Conservation (phyloP, 129 eudicot genomes). For the Erigeron canadensis region DNA sequence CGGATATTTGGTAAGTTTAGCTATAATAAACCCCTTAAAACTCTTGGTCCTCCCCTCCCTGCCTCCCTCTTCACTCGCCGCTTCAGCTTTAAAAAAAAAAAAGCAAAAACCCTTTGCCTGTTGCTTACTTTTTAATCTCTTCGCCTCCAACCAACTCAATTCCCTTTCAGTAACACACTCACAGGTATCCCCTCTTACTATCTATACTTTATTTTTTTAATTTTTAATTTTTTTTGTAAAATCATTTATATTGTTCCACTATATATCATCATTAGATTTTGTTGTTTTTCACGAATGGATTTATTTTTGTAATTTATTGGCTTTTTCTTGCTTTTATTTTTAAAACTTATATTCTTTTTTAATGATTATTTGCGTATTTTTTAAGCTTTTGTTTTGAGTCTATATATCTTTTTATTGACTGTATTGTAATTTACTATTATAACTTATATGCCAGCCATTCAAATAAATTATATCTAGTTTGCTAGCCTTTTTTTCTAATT, state of each 20-base stretch:
- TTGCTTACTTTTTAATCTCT: no score
- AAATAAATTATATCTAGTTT: neutral
- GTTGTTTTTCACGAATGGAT: no score
- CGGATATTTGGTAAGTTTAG: neutral
- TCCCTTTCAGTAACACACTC: no score
- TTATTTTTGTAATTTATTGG: neutral
- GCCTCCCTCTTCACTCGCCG: neutral
- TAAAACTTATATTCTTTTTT: neutral
- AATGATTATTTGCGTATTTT: neutral
- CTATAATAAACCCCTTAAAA: slow-evolving; percentile 1
- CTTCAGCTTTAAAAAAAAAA: neutral
- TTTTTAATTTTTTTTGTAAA: no score
- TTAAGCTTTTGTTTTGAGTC: neutral
- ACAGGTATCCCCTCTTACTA: no score
- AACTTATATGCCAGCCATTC: no score
- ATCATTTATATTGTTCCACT: neutral
- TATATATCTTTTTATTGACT: no score
- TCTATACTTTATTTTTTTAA: no score
- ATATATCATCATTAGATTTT: no score
- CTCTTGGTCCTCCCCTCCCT: neutral
- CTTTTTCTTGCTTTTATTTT: neutral
- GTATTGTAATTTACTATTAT: no score
- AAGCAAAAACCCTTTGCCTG: neutral
- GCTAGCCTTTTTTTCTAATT: neutral
- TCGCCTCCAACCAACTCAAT: neutral